These are phyloP conservation scores for Cylindrotheca fusiformis DNA, from an alignment of 108 stramenopile genomes.

Conservation along the genomic window DNA sequence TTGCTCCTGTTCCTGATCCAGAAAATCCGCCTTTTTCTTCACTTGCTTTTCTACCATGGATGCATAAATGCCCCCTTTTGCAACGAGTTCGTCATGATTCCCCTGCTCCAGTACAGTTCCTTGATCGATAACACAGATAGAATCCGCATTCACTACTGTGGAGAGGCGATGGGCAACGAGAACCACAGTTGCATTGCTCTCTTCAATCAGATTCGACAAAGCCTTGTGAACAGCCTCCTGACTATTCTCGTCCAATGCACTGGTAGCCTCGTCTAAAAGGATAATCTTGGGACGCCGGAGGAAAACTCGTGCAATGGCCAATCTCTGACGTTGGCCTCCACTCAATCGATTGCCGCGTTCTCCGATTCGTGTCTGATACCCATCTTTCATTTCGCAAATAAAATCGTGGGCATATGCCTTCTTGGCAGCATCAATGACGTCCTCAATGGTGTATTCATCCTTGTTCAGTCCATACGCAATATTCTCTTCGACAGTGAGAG, in stretches of 20 bases:
- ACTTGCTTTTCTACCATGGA: constrained; percentile 21
- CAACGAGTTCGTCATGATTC: constrained; percentile 65
- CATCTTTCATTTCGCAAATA: constrained; percentile 51
- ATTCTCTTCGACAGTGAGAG: constrained; percentile 68
- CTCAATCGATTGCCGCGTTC: constrained; percentile 57
- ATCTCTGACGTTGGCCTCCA: constrained; percentile 62
- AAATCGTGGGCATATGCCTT: constrained; percentile 62
- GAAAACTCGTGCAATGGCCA: constrained; percentile 70
- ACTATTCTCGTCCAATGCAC: constrained; percentile 74
- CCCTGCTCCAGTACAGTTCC: constrained; percentile 59
- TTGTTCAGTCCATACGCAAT: constrained; percentile 51
- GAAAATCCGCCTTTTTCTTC: constrained; percentile 5
- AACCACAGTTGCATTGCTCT: constrained; percentile 21
- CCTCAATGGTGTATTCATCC: constrained; percentile 42
- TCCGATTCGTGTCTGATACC: constrained; percentile 71
- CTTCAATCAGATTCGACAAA: constrained; percentile 18
- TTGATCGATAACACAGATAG: constrained; percentile 34
- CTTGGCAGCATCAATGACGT: constrained; percentile 46
- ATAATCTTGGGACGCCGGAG: constrained; percentile 55
- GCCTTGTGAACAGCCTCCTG: constrained; percentile 47
- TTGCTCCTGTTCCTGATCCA: constrained; percentile 6
- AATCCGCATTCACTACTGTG: constrained; percentile 36
- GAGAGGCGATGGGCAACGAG: constrained; percentile 47
- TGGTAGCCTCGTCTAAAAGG: constrained; percentile 85
- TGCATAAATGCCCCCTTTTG: constrained; percentile 29